Base-by-base conservation (phyloP, 2,329 filamentous ascomycete genomes). In the Parasarocladium wereldwijsianum region DNA sequence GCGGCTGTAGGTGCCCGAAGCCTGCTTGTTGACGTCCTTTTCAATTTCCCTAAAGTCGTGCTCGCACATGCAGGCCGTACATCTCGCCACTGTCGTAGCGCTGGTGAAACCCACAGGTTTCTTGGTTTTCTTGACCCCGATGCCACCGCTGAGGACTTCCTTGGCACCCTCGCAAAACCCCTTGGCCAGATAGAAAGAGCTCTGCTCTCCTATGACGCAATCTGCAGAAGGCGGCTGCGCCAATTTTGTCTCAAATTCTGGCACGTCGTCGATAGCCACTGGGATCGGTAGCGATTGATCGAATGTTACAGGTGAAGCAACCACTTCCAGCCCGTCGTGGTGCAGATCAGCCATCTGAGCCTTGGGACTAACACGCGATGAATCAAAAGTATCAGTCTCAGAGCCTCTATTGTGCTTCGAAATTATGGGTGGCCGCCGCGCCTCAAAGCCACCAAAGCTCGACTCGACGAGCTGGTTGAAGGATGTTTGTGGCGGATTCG, bases 121-220 rank as follows among this genome's bases (percentile, higher is more conserved):
- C 40, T 60, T 62, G 4, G 60, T 55, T 38, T 58, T 64, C 40
- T 58, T 64, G 26, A 70, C 55, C 6, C 65, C 66, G 4, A 57
- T 44, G 3, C 57, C 58, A 1, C 66, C 66, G 20, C 52, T 50
- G 17, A 60, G 45, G 2, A 62, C 57, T 11, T 66, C 62, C 26
- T 58, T 59, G 6, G 66, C 66, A 2, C 66, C 66, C 13, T 61
- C 56, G 24, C 67, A 72, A 38, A 71, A 69, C 2, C 65, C 66
- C 32, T 65, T 68, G 21, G 63, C 49, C 8, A 59, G 47, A 29
- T 64, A 59, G 36, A 69, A 70, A 0, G 66, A 69, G 38, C 64
- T 66, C 8, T 47, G 36, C 3, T 42, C 36, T 8, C 47, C 55
- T 20, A 70, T 64, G 5, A 40, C 54, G 38, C 56, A 61, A 26